Evolutionary conservation across 2,329 filamentous ascomycete genomes (phyloP).

Genomic region (Fusarium sp.): DNA sequence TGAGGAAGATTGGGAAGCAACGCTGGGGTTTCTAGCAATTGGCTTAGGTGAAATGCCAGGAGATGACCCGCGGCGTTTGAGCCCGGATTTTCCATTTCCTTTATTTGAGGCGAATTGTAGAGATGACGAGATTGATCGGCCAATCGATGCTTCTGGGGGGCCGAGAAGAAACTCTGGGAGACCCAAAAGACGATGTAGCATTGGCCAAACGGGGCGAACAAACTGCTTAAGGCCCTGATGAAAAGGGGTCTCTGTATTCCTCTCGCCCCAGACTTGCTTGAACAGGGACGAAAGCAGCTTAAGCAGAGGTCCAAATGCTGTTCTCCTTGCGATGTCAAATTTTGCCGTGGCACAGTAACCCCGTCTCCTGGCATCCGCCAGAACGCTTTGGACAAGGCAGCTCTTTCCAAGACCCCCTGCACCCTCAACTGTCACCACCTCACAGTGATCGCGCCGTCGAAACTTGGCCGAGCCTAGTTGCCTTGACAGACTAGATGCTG

Average conservation of each 20-base stretch:
- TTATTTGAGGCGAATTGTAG: conserved; percentile 50
- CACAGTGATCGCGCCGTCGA: conserved; percentile 71
- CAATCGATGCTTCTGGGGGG: conserved; percentile 55
- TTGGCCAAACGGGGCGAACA: conserved; percentile 73
- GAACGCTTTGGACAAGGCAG: conserved; percentile 72
- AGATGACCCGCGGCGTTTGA: conserved; percentile 63
- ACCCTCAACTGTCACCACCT: conserved; percentile 72
- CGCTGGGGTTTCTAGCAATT: conserved; percentile 52
- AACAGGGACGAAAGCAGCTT: conserved; percentile 75
- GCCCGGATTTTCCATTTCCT: conserved; percentile 47
- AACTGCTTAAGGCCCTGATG: conserved; percentile 72
- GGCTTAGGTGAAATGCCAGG: conserved; percentile 59
- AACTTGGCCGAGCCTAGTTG: conserved; percentile 70
- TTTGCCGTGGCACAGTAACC: conserved; percentile 76
- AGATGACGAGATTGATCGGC: conserved; percentile 55
- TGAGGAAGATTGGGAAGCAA: conserved; percentile 65
- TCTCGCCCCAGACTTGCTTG: conserved; percentile 75
- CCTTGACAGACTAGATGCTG: conserved; percentile 64
- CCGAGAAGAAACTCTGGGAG: conserved; percentile 78
- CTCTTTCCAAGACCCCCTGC: conserved; percentile 74
- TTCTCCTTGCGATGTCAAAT: conserved; percentile 71
- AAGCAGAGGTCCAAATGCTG: conserved; percentile 72
- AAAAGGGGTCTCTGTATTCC: conserved; percentile 73
- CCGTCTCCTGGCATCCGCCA: conserved; percentile 69
- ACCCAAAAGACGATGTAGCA: conserved; percentile 70